phyloP scores from a whole-genome alignment of 2,329 filamentous ascomycete genomes.

The Graphilbum sp. region DNA sequence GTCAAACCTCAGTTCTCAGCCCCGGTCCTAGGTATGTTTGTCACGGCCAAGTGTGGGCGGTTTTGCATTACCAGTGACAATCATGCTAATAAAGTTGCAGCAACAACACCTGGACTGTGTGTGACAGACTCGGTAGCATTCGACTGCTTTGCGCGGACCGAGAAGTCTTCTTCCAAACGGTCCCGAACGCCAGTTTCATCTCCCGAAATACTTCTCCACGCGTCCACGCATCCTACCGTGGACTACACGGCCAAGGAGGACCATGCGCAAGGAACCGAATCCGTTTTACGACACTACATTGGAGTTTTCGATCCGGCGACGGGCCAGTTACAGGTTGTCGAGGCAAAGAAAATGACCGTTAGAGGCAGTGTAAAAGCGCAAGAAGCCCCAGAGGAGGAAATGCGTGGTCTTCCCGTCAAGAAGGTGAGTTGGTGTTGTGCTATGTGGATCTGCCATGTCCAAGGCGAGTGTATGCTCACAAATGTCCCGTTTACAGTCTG shows the following conservation, averaged over 20 bases:
- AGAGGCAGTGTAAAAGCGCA: slow-evolving; percentile 40
- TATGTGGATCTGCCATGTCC: not conserved
- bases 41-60: too few relatives aligned
- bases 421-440: slow-evolving; percentile 15
- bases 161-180: slow-evolving; percentile 13
- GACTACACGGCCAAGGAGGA: slow-evolving; percentile 45
- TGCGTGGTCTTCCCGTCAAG: slow-evolving; percentile 19
- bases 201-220: slow-evolving; percentile 39
- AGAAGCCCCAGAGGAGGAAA: slow-evolving; percentile 30
- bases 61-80: not conserved
- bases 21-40: slow-evolving; percentile 23
- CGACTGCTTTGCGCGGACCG: slow-evolving; percentile 28
- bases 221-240: slow-evolving; percentile 36
- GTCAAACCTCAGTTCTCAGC: slow-evolving; percentile 29
- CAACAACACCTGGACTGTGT: slow-evolving; percentile 24
- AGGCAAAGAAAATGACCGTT: slow-evolving; percentile 48
- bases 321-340: slow-evolving; percentile 41
- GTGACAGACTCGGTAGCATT: slow-evolving; percentile 24
- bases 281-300: slow-evolving; percentile 44
- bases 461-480: too few relatives aligned
- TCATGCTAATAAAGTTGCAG: slow-evolving; percentile 15
- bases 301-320: slow-evolving; percentile 46
- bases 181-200: slow-evolving; percentile 15
- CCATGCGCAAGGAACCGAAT: slow-evolving; percentile 20
- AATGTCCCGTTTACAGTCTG: slow-evolving; percentile 23